Conservation (phyloP, 2,329 filamentous ascomycete genomes). For the Xenosphaeropsis pyriputrescens region DNA sequence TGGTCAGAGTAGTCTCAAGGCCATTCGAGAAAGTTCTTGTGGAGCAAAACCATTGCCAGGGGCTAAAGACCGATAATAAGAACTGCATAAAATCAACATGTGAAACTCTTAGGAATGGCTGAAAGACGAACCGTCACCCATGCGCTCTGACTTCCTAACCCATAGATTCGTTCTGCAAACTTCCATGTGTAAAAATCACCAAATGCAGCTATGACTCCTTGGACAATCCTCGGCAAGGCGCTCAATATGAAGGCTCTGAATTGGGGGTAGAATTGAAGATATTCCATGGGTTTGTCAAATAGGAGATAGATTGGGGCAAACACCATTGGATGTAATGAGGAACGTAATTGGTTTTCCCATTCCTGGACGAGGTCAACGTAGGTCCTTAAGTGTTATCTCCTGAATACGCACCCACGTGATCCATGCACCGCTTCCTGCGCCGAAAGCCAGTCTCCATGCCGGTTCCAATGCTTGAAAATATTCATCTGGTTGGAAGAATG, state of each 20-base stretch:
- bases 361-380: constrained; percentile 42
- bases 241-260: constrained; percentile 53
- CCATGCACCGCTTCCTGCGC: constrained; percentile 65
- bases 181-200: constrained; percentile 84
- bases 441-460: constrained; percentile 82
- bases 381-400: constrained; percentile 1
- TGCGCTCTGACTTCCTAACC: constrained; percentile 43
- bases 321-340: constrained; percentile 78
- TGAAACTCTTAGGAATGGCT: not conserved
- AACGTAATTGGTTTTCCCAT: constrained; percentile 79
- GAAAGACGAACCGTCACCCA: constrained; percentile 46
- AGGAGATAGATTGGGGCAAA: constrained; percentile 64
- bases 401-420: constrained; percentile 70
- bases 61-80: constrained; percentile 55
- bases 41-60: constrained; percentile 96
- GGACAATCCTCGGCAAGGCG: constrained; percentile 57
- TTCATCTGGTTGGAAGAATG: constrained; percentile 97
- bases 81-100: constrained; percentile 31
- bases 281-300: constrained; percentile 37
- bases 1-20: constrained; percentile 77
- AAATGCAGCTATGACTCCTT: constrained; percentile 63
- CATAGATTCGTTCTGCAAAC: constrained; percentile 61
- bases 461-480: constrained; percentile 94
- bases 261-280: constrained; percentile 36
- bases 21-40: constrained; percentile 91